A percentile compares a stretch with the other conserved stretches of the same genome.
These are phyloP conservation scores for Perilla frutescens DNA, from an alignment of 257 asterid genomes.

Conservation along the genomic window DNA sequence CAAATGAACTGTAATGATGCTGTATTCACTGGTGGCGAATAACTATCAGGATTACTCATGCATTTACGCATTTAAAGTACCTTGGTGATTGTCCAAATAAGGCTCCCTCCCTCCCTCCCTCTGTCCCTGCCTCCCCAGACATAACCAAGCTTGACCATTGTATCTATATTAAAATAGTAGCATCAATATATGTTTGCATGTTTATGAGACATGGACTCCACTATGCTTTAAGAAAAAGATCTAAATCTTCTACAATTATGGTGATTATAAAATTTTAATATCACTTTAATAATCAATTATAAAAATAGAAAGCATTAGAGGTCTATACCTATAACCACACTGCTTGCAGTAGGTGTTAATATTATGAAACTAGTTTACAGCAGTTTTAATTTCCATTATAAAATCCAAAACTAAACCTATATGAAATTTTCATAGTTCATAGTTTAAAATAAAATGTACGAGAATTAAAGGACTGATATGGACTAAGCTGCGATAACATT, in stretches of 20 bases:
- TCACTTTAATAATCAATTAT: no score
- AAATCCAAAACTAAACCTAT: not conserved
- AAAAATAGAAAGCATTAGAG: no score
- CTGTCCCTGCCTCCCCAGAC: not conserved
- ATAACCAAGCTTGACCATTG: not conserved
- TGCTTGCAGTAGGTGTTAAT: no score
- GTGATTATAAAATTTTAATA: no score
- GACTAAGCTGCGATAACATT: conserved; percentile 24
- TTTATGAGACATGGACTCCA: no score
- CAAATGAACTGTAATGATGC: not conserved
- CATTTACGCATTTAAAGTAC: not conserved
- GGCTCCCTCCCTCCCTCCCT: not conserved
- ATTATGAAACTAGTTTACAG: no score
- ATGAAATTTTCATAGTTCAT: not conserved
- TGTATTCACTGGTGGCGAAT: not conserved
- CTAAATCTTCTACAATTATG: no score
- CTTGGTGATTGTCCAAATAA: not conserved
- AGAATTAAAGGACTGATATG: conserved; percentile 13
- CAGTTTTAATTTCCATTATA: no score
- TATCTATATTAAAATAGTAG: not conserved
- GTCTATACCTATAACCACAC: no score
- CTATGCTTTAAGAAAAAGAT: no score
- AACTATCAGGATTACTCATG: not conserved
- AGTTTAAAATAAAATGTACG: not conserved
- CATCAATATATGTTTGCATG: not conserved